Evolutionary conservation across 2,329 filamentous ascomycete genomes (phyloP).

Genomic region (Hypoxylon sp.): DNA sequence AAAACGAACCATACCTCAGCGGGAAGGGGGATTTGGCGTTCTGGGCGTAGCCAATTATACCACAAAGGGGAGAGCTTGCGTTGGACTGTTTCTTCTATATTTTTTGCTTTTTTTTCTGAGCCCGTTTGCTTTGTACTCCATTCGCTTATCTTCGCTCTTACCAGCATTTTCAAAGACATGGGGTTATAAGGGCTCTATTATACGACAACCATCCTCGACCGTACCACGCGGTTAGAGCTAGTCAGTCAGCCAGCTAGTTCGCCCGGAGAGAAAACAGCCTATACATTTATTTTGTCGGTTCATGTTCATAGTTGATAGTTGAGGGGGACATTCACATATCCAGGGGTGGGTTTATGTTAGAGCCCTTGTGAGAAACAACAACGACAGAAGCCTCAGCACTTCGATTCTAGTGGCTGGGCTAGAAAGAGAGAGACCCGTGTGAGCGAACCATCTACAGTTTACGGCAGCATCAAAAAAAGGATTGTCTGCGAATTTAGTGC

Average conservation of each 20-base stretch:
- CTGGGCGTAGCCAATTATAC: conserved; percentile 48
- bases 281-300: conserved; percentile 31
- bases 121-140: conserved; percentile 38
- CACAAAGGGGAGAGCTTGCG: conserved; percentile 44
- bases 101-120: conserved; percentile 31
- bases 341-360: conserved; percentile 6
- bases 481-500: conserved; percentile 14
- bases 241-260: conserved; percentile 15
- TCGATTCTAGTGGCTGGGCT: conserved; percentile 9
- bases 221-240: conserved; percentile 5
- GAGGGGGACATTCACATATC: conserved; percentile 14
- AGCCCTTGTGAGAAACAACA: conserved; percentile 7
- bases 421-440: conserved; percentile 1
- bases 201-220: conserved; percentile 8
- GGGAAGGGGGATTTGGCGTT: conserved; percentile 37
- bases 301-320: conserved; percentile 39
- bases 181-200: conserved; percentile 16
- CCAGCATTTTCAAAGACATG: conserved; percentile 18
- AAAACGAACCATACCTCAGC: conserved; percentile 39
- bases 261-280: conserved; percentile 14
- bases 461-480: neutral
- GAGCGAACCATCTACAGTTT: neutral
- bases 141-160: conserved; percentile 36
- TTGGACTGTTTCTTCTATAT: conserved; percentile 25
- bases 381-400: neutral